Evolutionary conservation across 75 land plant genomes (phyloP).

Genomic region (Pinus taeda): DNA sequence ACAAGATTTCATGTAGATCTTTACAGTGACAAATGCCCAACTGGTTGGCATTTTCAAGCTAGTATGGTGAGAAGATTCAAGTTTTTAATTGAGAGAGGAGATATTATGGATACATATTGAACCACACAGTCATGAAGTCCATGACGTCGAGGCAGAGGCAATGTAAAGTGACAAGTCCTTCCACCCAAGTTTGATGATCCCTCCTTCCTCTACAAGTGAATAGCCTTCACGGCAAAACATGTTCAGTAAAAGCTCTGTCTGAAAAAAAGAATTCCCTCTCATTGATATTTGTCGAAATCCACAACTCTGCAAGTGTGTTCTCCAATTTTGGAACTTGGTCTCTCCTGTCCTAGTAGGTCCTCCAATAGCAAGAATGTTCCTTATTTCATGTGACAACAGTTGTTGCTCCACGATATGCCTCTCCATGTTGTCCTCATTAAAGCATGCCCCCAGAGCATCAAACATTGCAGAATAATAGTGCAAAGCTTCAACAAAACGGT

Average conservation of each 20-base stretch:
- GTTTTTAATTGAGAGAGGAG: no score
- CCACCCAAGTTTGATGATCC: conserved; percentile 68
- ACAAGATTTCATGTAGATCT: no score
- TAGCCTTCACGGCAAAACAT: conserved; percentile 52
- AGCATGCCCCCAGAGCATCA: conserved; percentile 44
- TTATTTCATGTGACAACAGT: conserved; percentile 59
- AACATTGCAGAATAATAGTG: conserved; percentile 65
- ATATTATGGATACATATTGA: no score
- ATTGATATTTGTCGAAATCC: conserved; percentile 54
- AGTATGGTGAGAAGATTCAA: no score
- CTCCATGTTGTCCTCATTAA: conserved; percentile 26
- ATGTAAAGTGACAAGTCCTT: conserved; percentile 64
- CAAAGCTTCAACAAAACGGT: conserved; percentile 47
- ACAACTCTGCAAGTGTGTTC: conserved; percentile 37
- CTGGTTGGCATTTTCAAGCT: no score
- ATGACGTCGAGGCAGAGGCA: conserved; percentile 56
- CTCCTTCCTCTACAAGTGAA: conserved; percentile 58
- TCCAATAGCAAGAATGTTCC: conserved; percentile 66
- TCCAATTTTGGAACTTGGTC: conserved; percentile 56
- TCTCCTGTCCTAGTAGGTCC: conserved; percentile 57
- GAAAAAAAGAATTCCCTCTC: conserved; percentile 44
- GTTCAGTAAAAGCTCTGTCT: conserved; percentile 57
- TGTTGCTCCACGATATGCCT: conserved; percentile 65
- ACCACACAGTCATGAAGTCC: not conserved
- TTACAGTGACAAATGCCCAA: no score